A percentile compares a stretch with the other conserved stretches of the same genome.
Evolutionary conservation across 371 early-diverging fungal species (phyloP).

Genomic region (Mortierella sp.): DNA sequence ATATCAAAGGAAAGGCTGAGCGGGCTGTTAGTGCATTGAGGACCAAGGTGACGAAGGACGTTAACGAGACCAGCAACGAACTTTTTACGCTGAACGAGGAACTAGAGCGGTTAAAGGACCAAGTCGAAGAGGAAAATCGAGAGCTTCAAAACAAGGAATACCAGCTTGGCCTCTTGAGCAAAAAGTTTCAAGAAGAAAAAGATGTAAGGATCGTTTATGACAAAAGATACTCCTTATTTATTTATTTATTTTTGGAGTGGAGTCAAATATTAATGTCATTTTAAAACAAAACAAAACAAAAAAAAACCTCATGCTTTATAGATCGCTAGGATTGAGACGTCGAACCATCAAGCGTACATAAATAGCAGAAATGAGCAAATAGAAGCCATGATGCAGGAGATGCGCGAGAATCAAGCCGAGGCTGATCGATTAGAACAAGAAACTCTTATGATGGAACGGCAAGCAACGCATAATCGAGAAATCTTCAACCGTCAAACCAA

Average conservation of each 20-base stretch:
- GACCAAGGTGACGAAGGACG: slow-evolving; percentile 27
- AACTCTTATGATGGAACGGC: slow-evolving; percentile 32
- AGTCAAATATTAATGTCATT: too few species aligned
- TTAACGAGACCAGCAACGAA: slow-evolving; percentile 23
- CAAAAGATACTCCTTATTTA: too few species aligned
- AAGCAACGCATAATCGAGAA: slow-evolving; percentile 40
- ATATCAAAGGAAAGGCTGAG: slow-evolving; percentile 32
- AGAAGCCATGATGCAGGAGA: slow-evolving; percentile 27
- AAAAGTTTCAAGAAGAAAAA: slow-evolving; percentile 45
- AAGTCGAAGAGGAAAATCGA: slow-evolving; percentile 22
- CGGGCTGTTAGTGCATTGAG: slow-evolving; percentile 30
- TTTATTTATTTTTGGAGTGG: neutral
- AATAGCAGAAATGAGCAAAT: slow-evolving; percentile 31
- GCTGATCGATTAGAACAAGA: slow-evolving; percentile 40
- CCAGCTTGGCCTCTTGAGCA: slow-evolving; percentile 16
- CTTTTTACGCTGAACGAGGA: slow-evolving; percentile 21
- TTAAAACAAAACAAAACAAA: neutral
- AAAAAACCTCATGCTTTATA: slow-evolving; percentile 1
- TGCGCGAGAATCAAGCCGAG: slow-evolving; percentile 24
- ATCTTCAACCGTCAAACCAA: slow-evolving; percentile 23
- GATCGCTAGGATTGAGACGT: slow-evolving; percentile 23
- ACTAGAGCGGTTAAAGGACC: slow-evolving; percentile 35
- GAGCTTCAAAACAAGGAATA: slow-evolving; percentile 32
- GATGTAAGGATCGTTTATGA: slow-evolving; percentile 30
- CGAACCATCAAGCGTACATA: slow-evolving; percentile 19